Percentiles rank a stretch among this genome's conserved stretches.
These are phyloP conservation scores for Candolleomyces aberdarensis DNA, from an alignment of 768 basidiomycete genomes.

Conservation along the genomic window DNA sequence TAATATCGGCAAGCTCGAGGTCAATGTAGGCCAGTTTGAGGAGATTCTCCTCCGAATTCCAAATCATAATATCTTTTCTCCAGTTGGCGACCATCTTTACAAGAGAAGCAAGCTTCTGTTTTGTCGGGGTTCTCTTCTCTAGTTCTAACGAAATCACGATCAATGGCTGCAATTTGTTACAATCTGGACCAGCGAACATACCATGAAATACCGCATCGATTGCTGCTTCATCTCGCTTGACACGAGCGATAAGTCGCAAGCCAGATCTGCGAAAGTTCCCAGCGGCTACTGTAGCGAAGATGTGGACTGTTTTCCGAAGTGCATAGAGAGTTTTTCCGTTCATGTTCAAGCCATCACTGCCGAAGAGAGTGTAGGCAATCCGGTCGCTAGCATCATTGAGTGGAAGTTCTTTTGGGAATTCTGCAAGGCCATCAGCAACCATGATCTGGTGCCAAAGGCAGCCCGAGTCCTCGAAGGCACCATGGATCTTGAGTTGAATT, in stretches of 20 bases:
- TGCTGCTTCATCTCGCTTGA: background rate
- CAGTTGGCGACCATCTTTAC: background rate
- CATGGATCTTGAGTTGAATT: conserved; percentile 12
- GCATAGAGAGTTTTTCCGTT: background rate
- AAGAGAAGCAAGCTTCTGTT: background rate
- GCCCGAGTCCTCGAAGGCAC: conserved; percentile 3
- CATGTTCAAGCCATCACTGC: background rate
- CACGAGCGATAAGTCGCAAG: background rate
- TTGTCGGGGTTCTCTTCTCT: background rate
- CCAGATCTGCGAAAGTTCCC: background rate
- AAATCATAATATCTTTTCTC: background rate
- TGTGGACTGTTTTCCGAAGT: background rate
- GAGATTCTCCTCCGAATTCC: background rate
- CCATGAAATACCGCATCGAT: background rate
- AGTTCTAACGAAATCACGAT: background rate
- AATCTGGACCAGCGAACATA: background rate
- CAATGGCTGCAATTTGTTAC: background rate
- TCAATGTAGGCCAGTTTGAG: background rate
- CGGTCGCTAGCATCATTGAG: background rate
- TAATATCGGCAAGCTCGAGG: background rate
- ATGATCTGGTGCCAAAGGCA: conserved; percentile 13
- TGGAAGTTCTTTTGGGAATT: background rate
- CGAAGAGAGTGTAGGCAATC: background rate
- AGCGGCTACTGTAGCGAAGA: background rate
- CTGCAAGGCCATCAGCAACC: background rate